Percentiles rank a stretch among this genome's conserved stretches.
Conservation (phyloP, 352 stramenopile species). For the Pythium dissimile region DNA sequence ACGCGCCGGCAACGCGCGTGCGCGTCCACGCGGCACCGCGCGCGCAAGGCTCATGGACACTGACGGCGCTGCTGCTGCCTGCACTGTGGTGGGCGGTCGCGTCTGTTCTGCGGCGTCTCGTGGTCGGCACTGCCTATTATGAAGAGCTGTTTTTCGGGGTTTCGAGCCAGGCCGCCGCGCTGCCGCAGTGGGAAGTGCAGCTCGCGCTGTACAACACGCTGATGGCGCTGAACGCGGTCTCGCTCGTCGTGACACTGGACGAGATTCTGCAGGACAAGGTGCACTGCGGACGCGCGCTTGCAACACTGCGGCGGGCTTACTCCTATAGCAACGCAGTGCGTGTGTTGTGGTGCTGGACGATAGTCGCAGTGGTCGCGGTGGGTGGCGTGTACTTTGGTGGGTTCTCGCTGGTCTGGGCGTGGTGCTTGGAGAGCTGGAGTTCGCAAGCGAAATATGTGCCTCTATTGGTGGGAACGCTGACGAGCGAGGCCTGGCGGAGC, state of each 20-base stretch:
- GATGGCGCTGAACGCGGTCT: slow-evolving; percentile 28
- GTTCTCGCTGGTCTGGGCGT: neutral
- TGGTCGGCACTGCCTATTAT: slow-evolving; percentile 12
- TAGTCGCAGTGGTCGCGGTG: slow-evolving; percentile 22
- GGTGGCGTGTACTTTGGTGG: slow-evolving; percentile 27
- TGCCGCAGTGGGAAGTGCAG: slow-evolving; percentile 37
- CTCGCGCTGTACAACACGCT: slow-evolving; percentile 29
- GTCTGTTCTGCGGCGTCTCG: slow-evolving; percentile 6
- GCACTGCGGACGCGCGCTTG: slow-evolving; percentile 19
- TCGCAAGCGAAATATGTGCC: neutral
- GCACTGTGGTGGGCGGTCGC: slow-evolving; percentile 30
- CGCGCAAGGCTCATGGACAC: slow-evolving; percentile 55
- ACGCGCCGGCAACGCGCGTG: slow-evolving; percentile 12
- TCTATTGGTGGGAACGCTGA: slow-evolving; percentile 4
- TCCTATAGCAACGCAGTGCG: neutral
- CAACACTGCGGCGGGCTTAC: slow-evolving; percentile 21
- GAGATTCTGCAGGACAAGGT: slow-evolving; percentile 35
- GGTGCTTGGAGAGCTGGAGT: slow-evolving; percentile 12
- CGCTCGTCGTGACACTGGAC: slow-evolving; percentile 21
- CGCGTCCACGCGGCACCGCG: slow-evolving; percentile 14
- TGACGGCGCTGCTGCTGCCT: slow-evolving; percentile 34
- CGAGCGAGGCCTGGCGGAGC: slow-evolving; percentile 15
- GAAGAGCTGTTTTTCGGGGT: slow-evolving; percentile 16
- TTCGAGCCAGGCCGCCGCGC: neutral
- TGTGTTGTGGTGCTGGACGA: slow-evolving; percentile 8